Base-by-base conservation (phyloP, 305 asterid genomes). In the Fraxinus sp. region DNA sequence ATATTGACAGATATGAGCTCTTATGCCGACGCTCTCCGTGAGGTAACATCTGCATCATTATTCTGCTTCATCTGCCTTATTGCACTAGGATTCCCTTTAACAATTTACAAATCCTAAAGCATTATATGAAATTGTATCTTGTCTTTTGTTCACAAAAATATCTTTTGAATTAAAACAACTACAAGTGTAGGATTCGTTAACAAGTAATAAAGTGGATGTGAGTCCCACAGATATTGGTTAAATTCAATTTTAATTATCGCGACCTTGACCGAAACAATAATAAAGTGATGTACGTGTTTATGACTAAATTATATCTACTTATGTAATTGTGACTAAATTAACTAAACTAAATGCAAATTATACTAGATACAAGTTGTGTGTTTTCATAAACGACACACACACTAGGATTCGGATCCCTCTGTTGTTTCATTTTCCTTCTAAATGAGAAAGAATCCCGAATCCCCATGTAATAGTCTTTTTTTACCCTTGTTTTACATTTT, bases 1-100 rank as follows among this genome's bases (percentile, higher is more conserved):
- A 95, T 94, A 84, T 91, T 95, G 91, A 95, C 99, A 78, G 99
- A 95, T 88, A 95, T 95, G 99, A 95, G 98, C 88, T 95, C 99
- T 77, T 95, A 95, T 86, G 98, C 99, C 78, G 98, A 95, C 87
- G 99, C 99, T 82, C 97, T 94, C 83, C 99, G 99, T 91, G 99
- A 95, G 99, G 99, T 95, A 91, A 86, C 76, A 55, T 79, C 82
- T 78, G 49, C 82, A 57, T 49, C 52, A 64, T 5, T 22, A 9
- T 78, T 26, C 76, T 26, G 36, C 84, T 80, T 85, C 79, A 16
- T 28, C 32, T 49, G 80, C 10, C 64, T 55, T 55, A 55, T 55
- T 6, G 22, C 66, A 55, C 66, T 55, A 55, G 66, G 66, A 55
- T n/a, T 55, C 26, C 24, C 66, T 55, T 18, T 55, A 55, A 55